phyloP scores from a whole-genome alignment of 1,284 basidiomycete genomes.

The Wallemia ichthyophaga region DNA sequence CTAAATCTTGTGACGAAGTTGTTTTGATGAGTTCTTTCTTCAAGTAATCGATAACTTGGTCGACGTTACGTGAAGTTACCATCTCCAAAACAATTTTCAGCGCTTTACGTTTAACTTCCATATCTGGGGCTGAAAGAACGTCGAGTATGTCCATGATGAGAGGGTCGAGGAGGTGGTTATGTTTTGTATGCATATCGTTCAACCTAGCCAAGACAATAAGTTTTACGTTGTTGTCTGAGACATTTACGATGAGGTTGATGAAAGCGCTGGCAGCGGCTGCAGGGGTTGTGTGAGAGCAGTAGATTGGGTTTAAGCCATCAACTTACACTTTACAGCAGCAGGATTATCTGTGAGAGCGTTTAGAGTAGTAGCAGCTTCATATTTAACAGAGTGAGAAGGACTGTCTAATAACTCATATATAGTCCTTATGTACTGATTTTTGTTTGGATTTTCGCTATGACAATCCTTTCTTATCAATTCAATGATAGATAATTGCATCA shows the following conservation, averaged over 20 bases:
- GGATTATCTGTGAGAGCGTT: slow-evolving; percentile 87
- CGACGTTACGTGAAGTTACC: slow-evolving; percentile 85
- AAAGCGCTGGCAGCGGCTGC: slow-evolving; percentile 65
- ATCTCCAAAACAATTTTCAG: slow-evolving; percentile 70
- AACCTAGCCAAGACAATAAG: slow-evolving; percentile 88
- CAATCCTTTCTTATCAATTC: slow-evolving; percentile 82
- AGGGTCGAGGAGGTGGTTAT: slow-evolving; percentile 69
- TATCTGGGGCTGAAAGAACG: slow-evolving; percentile 64
- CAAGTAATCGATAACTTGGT: slow-evolving; percentile 81
- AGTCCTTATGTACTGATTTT: slow-evolving; percentile 62
- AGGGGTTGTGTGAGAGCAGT: slow-evolving; percentile 2
- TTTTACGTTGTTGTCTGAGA: slow-evolving; percentile 98
- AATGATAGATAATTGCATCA: slow-evolving; percentile 83
- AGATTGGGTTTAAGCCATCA: neutral
- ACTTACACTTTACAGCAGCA: slow-evolving; percentile 65
- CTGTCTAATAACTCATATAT: slow-evolving; percentile 87
- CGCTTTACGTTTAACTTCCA: slow-evolving; percentile 86
- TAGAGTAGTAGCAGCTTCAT: slow-evolving; percentile 84
- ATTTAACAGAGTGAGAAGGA: slow-evolving; percentile 80
- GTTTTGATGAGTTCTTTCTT: slow-evolving; percentile 95
- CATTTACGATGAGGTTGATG: slow-evolving; percentile 70
- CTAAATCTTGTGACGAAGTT: slow-evolving; percentile 41
- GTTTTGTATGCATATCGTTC: slow-evolving; percentile 49
- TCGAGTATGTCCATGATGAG: slow-evolving; percentile 91
- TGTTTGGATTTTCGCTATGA: slow-evolving; percentile 46